Evolutionary conservation across 2,329 filamentous ascomycete genomes (phyloP).

Genomic region (Penicillium capsulatum): DNA sequence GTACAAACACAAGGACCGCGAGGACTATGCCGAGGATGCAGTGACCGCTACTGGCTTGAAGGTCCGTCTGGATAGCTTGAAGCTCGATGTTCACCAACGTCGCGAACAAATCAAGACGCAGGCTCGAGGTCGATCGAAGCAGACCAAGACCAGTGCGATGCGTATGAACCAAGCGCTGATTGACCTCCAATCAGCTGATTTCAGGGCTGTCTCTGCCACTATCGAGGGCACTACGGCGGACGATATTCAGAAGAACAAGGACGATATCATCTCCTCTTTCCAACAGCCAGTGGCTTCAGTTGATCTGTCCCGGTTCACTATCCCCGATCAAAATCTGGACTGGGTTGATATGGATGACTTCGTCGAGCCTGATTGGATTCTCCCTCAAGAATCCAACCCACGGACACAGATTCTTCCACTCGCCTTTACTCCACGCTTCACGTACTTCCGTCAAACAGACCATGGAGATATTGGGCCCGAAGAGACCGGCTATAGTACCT

Average conservation of each 20-base stretch:
- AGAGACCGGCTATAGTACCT: conserved; percentile 76
- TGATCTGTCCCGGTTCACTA: conserved; percentile 81
- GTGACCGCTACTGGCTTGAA: conserved; percentile 96
- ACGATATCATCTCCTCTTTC: conserved; percentile 57
- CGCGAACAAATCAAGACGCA: conserved; percentile 85
- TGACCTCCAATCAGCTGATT: conserved; percentile 84
- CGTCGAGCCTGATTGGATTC: conserved; percentile 93
- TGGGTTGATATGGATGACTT: conserved; percentile 99
- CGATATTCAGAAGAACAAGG: conserved; percentile 59
- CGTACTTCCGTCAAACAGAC: conserved; percentile 95
- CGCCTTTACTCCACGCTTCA: conserved; percentile 88
- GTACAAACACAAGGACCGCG: conserved; percentile 95
- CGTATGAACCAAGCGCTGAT: conserved; percentile 93
- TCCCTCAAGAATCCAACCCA: conserved; percentile 83
- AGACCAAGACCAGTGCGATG: conserved; percentile 83
- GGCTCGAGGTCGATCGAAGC: conserved; percentile 69
- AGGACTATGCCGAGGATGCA: conserved; percentile 71
- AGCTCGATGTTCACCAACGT: conserved; percentile 91
- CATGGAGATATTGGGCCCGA: conserved; percentile 73
- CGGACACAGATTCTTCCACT: conserved; percentile 92
- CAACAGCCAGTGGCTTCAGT: conserved; percentile 51
- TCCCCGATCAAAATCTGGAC: conserved; percentile 88
- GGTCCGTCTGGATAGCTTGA: conserved; percentile 91
- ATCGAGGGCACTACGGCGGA: conserved; percentile 76
- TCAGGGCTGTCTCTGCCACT: conserved; percentile 86